phyloP scores from a whole-genome alignment of 345 rosid species.

The Ricinus communis region DNA sequence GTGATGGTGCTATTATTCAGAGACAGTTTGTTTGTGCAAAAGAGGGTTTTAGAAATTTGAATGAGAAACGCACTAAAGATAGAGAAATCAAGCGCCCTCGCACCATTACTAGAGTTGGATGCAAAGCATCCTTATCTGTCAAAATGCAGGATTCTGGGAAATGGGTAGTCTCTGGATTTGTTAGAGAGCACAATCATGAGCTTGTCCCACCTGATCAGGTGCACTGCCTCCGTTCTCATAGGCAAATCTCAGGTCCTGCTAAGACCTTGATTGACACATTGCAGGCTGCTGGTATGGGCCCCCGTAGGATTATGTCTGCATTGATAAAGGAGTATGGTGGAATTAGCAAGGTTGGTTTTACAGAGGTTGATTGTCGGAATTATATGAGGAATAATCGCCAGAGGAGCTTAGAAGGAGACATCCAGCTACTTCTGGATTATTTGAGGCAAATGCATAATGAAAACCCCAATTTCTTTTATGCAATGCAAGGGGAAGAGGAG shows the following conservation, averaged over 20 bases:
- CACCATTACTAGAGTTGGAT: conserved; percentile 54
- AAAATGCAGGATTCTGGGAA: conserved; percentile 64
- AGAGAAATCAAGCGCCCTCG: conserved; percentile 48
- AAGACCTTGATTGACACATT: conserved; percentile 59
- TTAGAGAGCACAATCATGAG: conserved; percentile 56
- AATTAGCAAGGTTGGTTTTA: conserved; percentile 58
- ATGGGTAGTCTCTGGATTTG: conserved; percentile 55
- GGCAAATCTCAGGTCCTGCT: conserved; percentile 64
- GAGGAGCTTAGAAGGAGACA: conserved; percentile 54
- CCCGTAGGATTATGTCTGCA: conserved; percentile 62
- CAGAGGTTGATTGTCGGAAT: conserved; percentile 48
- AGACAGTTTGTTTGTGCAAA: conserved; percentile 67
- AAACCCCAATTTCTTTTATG: conserved; percentile 49
- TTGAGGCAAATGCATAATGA: conserved; percentile 52
- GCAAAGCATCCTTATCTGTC: conserved; percentile 57
- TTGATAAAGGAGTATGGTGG: conserved; percentile 61
- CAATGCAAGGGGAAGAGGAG: conserved; percentile 44
- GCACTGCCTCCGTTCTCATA: conserved; percentile 56
- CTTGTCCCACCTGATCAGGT: conserved; percentile 65
- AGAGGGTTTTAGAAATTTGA: conserved; percentile 49
- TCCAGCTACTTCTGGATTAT: conserved; percentile 59
- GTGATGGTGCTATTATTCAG: conserved; percentile 68
- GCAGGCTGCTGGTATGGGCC: conserved; percentile 70
- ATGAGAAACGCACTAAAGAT: conserved; percentile 20
- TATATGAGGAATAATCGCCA: conserved; percentile 40